Conservation (phyloP, 2,329 filamentous ascomycete genomes). For the Monilinia laxa region DNA sequence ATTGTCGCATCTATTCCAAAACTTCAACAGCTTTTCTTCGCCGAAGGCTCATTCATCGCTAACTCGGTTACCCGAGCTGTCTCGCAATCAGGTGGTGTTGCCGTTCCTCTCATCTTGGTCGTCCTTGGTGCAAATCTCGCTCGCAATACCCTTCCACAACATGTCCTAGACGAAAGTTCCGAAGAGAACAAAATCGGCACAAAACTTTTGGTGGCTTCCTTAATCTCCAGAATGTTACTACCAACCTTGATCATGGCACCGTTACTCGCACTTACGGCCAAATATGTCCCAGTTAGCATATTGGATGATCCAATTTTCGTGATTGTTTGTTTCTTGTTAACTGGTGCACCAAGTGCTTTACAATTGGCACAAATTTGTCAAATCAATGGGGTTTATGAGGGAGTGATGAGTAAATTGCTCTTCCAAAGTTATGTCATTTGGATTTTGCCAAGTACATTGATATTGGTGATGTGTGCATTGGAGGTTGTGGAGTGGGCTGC, state of each 20-base stretch:
- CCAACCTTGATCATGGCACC: conserved; percentile 92
- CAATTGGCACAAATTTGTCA: conserved; percentile 98
- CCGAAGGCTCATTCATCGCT: conserved; percentile 82
- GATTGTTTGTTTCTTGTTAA: conserved; percentile 94
- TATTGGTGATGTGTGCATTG: conserved; percentile 86
- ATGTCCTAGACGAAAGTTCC: conserved; percentile 60
- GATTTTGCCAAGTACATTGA: conserved; percentile 89
- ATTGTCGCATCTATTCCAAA: conserved; percentile 83
- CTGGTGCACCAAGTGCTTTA: conserved; percentile 87
- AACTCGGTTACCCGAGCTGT: conserved; percentile 92
- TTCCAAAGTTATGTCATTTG: conserved; percentile 98
- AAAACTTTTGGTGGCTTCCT: conserved; percentile 79
- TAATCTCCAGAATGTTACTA: conserved; percentile 87
- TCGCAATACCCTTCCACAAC: conserved; percentile 74
- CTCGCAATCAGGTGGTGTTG: conserved; percentile 80
- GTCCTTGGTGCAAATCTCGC: conserved; percentile 94
- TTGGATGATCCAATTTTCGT: conserved; percentile 97
- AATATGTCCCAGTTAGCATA: conserved; percentile 89
- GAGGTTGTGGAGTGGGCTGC: conserved; percentile 88
- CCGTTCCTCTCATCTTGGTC: conserved; percentile 91
- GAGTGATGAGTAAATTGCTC: conserved; percentile 86
- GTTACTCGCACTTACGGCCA: conserved; percentile 79
- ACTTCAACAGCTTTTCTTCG: conserved; percentile 84
- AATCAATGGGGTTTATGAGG: conserved; percentile 94
- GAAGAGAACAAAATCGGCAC: conserved; percentile 69